phyloP scores from a whole-genome alignment of 345 rosid species.

The Murraya paniculata region DNA sequence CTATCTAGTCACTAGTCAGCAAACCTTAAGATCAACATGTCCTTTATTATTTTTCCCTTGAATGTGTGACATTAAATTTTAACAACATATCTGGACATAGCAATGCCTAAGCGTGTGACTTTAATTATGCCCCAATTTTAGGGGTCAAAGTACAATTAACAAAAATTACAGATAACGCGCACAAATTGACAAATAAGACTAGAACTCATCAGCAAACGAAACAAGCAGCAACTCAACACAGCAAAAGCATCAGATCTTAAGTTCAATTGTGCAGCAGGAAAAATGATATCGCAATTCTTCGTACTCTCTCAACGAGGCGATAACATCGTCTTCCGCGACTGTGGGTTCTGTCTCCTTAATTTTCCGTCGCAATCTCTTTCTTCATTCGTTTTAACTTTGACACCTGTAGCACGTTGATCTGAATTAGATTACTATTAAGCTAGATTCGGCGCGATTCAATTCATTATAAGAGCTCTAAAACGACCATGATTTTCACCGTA shows the following conservation, averaged over 20 bases:
- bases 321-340: slow-evolving; percentile 95
- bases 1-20: too few relatives aligned
- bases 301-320: slow-evolving; percentile 98
- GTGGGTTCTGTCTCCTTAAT: slow-evolving; percentile 33
- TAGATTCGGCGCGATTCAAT: not conserved
- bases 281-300: slow-evolving; percentile 94
- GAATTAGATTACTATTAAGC: not conserved
- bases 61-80: too few relatives aligned
- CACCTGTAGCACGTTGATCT: not conserved
- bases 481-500: not conserved
- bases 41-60: too few relatives aligned
- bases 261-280: slow-evolving; percentile 1
- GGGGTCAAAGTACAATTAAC: not conserved
- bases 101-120: not conserved
- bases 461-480: slow-evolving; percentile 9
- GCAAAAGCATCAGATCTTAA: not conserved
- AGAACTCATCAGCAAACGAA: not conserved
- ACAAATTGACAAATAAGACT: not conserved
- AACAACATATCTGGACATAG: too few relatives aligned
- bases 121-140: not conserved
- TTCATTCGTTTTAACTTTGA: not conserved
- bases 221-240: not conserved
- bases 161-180: not conserved
- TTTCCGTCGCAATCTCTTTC: not conserved
- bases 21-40: too few relatives aligned